Evolutionary conservation across 2,329 filamentous ascomycete species (phyloP).

Genomic region (Arthrinium phaeospermum): DNA sequence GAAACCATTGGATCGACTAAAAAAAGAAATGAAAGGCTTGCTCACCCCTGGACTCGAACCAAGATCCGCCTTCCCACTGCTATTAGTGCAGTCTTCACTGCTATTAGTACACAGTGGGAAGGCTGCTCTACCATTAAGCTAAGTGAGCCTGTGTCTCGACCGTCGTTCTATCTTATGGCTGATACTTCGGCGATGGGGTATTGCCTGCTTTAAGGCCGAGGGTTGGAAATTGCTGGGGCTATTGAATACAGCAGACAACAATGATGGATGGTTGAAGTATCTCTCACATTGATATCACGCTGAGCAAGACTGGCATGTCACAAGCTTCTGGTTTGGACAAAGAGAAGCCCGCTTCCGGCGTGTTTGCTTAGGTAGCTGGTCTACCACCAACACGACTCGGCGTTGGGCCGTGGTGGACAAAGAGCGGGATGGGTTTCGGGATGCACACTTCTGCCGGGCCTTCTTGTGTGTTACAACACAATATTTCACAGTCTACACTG

Average conservation of each 20-base stretch:
- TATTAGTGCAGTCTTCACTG: not conserved
- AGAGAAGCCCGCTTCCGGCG: not conserved
- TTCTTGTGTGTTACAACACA: not conserved
- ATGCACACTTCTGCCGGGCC: not conserved
- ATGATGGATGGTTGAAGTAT: not conserved
- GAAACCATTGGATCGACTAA: too few relatives aligned
- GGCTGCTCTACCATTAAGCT: constrained; percentile 8
- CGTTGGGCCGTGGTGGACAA: not conserved
- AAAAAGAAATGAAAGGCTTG: too few relatives aligned
- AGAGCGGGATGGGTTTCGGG: not conserved
- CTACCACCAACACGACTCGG: not conserved
- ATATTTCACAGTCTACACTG: not conserved
- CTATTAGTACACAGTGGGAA: not conserved
- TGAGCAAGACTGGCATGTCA: too few relatives aligned
- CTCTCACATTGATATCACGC: not conserved
- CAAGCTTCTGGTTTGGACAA: not conserved
- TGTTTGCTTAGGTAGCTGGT: not conserved
- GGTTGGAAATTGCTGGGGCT: not conserved
- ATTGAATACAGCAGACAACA: not conserved
- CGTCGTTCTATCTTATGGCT: not conserved
- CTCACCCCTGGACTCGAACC: not conserved
- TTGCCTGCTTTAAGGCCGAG: not conserved
- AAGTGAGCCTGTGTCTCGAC: not conserved
- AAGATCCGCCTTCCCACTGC: not conserved
- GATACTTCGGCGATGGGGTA: not conserved